phyloP scores from a whole-genome alignment of 805 yeast genomes.

The Metschnikowia shivogae region DNA sequence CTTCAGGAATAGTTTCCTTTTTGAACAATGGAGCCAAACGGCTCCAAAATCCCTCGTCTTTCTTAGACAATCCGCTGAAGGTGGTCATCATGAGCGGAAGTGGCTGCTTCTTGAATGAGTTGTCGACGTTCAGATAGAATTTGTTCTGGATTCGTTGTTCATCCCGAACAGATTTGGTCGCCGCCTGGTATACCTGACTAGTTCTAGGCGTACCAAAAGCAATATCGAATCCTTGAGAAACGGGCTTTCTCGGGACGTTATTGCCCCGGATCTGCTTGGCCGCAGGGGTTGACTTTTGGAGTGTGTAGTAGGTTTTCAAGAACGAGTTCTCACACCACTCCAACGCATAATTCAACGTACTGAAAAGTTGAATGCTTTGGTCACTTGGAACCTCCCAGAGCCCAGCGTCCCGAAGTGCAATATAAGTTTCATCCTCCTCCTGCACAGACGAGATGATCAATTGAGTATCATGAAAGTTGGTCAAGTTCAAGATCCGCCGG shows the following conservation, averaged over 20 bases:
- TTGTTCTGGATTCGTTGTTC: constrained; percentile 40
- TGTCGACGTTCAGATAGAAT: constrained; percentile 44
- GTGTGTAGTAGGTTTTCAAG: constrained; percentile 53
- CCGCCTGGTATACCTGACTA: constrained; percentile 50
- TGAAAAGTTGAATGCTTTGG: constrained; percentile 56
- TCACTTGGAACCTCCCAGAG: constrained; percentile 49
- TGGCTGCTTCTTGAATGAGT: constrained; percentile 47
- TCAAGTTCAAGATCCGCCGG: constrained; percentile 74
- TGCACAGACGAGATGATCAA: constrained; percentile 75
- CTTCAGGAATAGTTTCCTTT: constrained; percentile 45
- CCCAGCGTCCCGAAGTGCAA: constrained; percentile 79
- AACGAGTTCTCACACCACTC: constrained; percentile 98
- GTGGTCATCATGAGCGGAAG: constrained; percentile 61
- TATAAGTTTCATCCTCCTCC: constrained; percentile 60
- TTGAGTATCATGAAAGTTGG: constrained; percentile 63
- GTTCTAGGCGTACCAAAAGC: constrained; percentile 50
- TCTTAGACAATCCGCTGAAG: constrained; percentile 54
- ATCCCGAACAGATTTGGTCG: constrained; percentile 41
- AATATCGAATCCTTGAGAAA: constrained; percentile 22
- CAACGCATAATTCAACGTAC: constrained; percentile 77
- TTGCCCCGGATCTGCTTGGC: constrained; percentile 10
- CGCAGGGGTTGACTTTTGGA: constrained; percentile 22
- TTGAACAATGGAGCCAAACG: constrained; percentile 51
- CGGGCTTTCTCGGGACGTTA: constrained; percentile 6
- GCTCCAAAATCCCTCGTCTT: constrained; percentile 57